Conservation (phyloP, 768 basidiomycete species). For the Lentinus tigrinus region DNA sequence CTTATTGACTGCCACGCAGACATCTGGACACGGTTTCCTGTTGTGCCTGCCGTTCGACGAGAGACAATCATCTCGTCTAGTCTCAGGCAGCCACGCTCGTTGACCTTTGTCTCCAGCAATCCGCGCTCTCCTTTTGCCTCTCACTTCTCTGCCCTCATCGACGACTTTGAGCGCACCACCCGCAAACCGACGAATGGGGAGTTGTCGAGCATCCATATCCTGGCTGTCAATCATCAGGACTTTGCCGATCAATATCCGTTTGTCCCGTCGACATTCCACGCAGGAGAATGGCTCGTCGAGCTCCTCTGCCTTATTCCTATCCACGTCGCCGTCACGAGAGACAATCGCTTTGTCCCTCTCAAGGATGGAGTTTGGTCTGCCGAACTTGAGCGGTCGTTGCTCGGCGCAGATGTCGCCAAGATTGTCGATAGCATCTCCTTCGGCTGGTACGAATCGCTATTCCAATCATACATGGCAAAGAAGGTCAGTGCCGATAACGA, state of each 20-base stretch:
- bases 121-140: constrained; percentile 35
- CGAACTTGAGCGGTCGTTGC: constrained; percentile 48
- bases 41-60: constrained; percentile 49
- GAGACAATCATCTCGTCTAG: constrained; percentile 39
- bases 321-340: constrained; percentile 56
- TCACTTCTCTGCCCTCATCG: constrained; percentile 47
- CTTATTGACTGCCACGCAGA: constrained; percentile 55
- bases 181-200: constrained; percentile 51
- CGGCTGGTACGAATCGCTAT: constrained; percentile 66
- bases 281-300: constrained; percentile 64
- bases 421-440: constrained; percentile 56
- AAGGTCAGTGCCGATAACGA: constrained; percentile 40
- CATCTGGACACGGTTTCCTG: constrained; percentile 62
- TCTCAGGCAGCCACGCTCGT: constrained; percentile 31
- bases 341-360: constrained; percentile 61
- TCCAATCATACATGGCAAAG: constrained; percentile 59
- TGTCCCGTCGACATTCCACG: constrained; percentile 39
- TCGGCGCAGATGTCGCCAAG: constrained; percentile 58
- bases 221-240: constrained; percentile 28
- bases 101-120: constrained; percentile 45
- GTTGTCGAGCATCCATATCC: constrained; percentile 39
- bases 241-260: constrained; percentile 21
- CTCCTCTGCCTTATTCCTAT: constrained; percentile 63
- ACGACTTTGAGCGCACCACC: constrained; percentile 45
- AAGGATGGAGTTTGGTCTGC: constrained; percentile 56